These are phyloP conservation scores for Euphorbia tirucalli DNA, from an alignment of 345 rosid species.

Conservation along the genomic window DNA sequence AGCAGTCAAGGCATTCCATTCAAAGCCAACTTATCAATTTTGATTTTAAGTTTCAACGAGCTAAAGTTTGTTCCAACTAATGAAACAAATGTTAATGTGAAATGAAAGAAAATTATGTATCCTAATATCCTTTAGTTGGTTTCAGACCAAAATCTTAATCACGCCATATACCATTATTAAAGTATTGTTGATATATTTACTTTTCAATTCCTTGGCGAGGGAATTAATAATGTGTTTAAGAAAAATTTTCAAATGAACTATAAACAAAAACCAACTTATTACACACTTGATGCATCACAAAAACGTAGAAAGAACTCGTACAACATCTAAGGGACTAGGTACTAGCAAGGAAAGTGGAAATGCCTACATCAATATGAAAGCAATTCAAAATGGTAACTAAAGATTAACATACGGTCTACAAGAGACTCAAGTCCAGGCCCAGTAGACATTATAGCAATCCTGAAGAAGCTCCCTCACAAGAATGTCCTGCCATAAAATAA, in stretches of 20 bases:
- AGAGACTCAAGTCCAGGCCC: not conserved
- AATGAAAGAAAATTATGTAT: not conserved
- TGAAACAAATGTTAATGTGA: no score
- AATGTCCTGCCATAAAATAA: not conserved
- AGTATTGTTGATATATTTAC: no score
- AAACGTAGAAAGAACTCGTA: no score
- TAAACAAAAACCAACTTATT: no score
- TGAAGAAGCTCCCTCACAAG: not conserved
- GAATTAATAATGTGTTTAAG: no score
- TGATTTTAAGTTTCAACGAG: not conserved
- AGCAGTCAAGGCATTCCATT: not conserved
- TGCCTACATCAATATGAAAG: no score
- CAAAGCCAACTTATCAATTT: not conserved
- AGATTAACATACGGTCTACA: not conserved
- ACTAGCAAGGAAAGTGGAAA: no score
- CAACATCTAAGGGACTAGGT: no score
- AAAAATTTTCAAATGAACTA: no score
- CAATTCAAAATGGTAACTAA: no score
- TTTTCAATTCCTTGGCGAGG: no score
- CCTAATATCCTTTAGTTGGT: not conserved
- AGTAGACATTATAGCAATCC: not conserved
- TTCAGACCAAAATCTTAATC: not conserved
- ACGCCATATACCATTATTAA: not conserved
- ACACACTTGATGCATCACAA: no score
- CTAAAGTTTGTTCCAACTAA: not conserved